Evolutionary conservation across 2,329 filamentous ascomycete genomes (phyloP).

Genomic region (Verticillium alfalfae): DNA sequence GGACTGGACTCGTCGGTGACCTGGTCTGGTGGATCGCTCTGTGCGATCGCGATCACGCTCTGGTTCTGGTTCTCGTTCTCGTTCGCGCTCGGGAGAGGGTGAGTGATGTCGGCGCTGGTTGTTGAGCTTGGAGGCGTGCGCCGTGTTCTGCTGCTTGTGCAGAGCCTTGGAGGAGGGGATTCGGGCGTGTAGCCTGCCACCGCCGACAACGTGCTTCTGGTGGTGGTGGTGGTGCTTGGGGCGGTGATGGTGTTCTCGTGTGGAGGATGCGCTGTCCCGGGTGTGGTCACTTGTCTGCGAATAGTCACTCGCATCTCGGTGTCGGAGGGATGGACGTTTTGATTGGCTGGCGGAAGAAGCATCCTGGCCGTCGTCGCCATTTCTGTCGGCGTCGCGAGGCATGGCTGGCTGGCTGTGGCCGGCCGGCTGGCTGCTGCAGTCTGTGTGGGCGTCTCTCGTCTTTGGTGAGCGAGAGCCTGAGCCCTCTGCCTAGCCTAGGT

Average conservation of each 20-base stretch:
- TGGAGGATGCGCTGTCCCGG: slow-evolving; percentile 13
- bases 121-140: slow-evolving; percentile 29
- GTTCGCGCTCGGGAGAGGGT: slow-evolving; percentile 30
- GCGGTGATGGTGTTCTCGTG: slow-evolving; percentile 15
- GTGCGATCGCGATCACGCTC: neutral
- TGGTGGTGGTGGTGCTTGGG: slow-evolving; percentile 23
- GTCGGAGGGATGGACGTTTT: slow-evolving; percentile 40
- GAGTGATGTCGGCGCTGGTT: slow-evolving; percentile 34
- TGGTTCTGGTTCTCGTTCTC: neutral
- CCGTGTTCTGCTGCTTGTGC: slow-evolving; percentile 32
- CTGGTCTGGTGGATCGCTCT: slow-evolving; percentile 15
- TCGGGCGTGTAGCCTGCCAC: slow-evolving; percentile 43
- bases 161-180: slow-evolving; percentile 47
- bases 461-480: neutral
- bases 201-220: slow-evolving; percentile 37
- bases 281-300: slow-evolving; percentile 26
- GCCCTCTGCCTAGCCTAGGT: neutral
- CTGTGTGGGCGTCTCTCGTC: neutral
- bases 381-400: slow-evolving; percentile 20
- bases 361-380: slow-evolving; percentile 40
- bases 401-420: slow-evolving; percentile 13
- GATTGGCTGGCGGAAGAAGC: slow-evolving; percentile 46
- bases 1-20: slow-evolving; percentile 16
- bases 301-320: slow-evolving; percentile 24
- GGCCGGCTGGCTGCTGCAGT: neutral